Evolutionary conservation across 179 eudicot genomes (phyloP).

Genomic region (Spinacia oleracea): DNA sequence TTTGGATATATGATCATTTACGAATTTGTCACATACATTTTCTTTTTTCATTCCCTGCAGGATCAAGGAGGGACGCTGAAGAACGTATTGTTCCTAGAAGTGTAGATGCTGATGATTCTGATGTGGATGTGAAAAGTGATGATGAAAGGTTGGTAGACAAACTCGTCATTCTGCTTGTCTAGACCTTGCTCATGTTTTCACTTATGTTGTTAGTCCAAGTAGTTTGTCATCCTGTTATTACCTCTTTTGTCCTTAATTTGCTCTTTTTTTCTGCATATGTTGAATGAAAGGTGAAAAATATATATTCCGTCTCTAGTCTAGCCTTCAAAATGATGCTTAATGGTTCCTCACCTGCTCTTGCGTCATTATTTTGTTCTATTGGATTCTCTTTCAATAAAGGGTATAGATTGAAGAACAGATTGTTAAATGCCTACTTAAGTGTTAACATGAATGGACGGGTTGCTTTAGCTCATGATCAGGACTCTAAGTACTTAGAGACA

Average conservation of each 20-base stretch:
- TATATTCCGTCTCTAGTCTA: too few species aligned
- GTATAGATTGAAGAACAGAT: not conserved
- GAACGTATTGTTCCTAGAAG: conserved; percentile 66
- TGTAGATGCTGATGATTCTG: conserved; percentile 94
- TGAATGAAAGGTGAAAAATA: not conserved
- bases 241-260: too few species aligned
- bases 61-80: conserved; percentile 71
- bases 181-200: not conserved
- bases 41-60: conserved; percentile 36
- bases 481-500: not conserved
- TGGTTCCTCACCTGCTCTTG: not conserved
- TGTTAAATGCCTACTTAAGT: not conserved
- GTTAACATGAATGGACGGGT: not conserved
- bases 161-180: not conserved
- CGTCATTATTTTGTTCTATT: not conserved
- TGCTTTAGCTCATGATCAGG: not conserved
- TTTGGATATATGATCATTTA: too few species aligned
- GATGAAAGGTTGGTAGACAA: conserved; percentile 59
- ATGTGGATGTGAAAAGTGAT: conserved; percentile 71
- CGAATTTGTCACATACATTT: not conserved
- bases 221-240: too few species aligned
- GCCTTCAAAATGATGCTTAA: too few species aligned
- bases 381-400: not conserved
- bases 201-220: not conserved
- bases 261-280: not conserved